A percentile compares a stretch with the other conserved stretches of the same genome.
Conservation (phyloP, 169 alveolate species). For the Plasmodium cynomolgi region DNA sequence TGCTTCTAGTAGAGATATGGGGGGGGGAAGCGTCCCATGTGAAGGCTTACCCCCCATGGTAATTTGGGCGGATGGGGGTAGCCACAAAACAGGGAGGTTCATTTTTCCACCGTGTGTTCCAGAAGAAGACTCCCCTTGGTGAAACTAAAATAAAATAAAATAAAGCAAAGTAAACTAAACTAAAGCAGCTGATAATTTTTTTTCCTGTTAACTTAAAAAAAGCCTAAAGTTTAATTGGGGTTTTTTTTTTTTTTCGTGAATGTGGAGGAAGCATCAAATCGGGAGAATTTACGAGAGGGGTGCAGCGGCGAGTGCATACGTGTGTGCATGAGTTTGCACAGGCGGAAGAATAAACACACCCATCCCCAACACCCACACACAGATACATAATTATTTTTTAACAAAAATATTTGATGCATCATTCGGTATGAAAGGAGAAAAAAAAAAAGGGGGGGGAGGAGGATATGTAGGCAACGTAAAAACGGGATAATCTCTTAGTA, state of each 20-base stretch:
- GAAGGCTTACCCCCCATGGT: not conserved
- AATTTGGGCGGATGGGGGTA: not conserved
- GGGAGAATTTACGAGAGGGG: not conserved
- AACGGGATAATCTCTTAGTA: slow-evolving; percentile 29
- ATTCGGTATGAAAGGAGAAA: not conserved
- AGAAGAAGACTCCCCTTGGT: not conserved
- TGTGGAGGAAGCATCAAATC: not conserved
- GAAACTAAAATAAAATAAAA: not conserved
- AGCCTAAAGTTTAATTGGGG: not conserved
- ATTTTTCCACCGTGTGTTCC: not conserved
- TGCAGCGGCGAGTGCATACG: not conserved
- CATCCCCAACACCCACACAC: not conserved
- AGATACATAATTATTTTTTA: not conserved
- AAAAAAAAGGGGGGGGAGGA: not conserved
- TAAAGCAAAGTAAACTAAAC: no score
- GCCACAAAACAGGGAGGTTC: not conserved
- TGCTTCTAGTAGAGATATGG: not conserved
- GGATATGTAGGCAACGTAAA: slow-evolving; percentile 2
- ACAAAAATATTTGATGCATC: not conserved
- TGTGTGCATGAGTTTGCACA: not conserved
- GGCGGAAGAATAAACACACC: not conserved
- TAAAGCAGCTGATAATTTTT: not conserved
- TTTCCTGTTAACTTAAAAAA: not conserved
- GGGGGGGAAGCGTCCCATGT: not conserved
- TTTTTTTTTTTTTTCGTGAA: no score